Evolutionary conservation across 1,284 basidiomycete species (phyloP), one percentile per base, ranked within the genome.

Genomic region (Singerocomus inundabilis): DNA sequence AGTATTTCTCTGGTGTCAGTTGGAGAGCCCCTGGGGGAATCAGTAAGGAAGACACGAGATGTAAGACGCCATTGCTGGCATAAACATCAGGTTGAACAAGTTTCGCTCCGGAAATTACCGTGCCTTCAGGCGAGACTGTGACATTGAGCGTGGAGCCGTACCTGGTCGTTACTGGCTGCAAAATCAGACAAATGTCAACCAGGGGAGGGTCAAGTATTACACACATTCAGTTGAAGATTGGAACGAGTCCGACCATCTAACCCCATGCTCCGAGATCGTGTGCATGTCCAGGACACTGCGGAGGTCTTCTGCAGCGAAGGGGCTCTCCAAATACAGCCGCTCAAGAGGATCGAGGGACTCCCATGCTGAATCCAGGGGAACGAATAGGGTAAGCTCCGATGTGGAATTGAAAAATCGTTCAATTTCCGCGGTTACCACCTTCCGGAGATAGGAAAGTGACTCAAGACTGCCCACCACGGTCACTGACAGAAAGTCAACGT

Each of bases 51-150:
- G 90, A 89, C 35, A 99, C 79, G 38, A 94, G 80, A 69, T 99
- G 97, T 18, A 98, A 68, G 36, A 98, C 97, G 42, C 94, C 94
- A 58, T 98, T 98, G n/a, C 90, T 86, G 3, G 92, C 92, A 58
- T 94, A 92, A 38, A 95, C 83, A 64, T 98, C 93, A 5, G 83
- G 80, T 15, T 84, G 74, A 8, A 84, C 63, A 26, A 93, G 73
- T 21, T 76, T 70, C 1, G 90, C 84, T 25, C 77, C 76, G 40
- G 88, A 88, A 34, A 95, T 75, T 24, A 67, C 75, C 26, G 84
- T 78, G 52, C 78, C 77, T 44, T 82, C 76, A 4, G 77, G 66
- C 24, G 77, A 68, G 13, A 75, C 70, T 4, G 75, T 68, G 39
- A 93, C 73, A 38, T 84, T 72, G n/a, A 95, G 76, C 7, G 74